Conservation (phyloP, 2,329 filamentous ascomycete species). For the Scolecobasidium constrictum region DNA sequence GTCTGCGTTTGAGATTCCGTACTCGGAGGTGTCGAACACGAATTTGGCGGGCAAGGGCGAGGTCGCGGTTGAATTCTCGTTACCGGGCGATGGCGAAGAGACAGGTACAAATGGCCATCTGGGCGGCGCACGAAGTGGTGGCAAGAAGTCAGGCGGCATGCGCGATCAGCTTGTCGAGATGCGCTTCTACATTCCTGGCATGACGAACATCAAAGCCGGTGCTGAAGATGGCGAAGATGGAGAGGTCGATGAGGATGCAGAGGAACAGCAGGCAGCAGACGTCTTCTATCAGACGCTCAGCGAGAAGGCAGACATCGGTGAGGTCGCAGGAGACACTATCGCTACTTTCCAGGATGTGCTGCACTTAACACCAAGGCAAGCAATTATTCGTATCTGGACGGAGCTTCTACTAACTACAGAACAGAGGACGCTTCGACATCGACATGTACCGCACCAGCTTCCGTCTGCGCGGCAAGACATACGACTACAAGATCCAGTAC, state of each 20-base stretch:
- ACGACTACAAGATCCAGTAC: constrained; percentile 99
- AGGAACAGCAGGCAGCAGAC: constrained; percentile 90
- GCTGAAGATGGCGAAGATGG: constrained; percentile 60
- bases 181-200: constrained; percentile 96
- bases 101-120: constrained; percentile 63
- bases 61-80: constrained; percentile 86
- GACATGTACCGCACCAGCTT: constrained; percentile 99
- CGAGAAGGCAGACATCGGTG: constrained; percentile 97
- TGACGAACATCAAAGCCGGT: constrained; percentile 48
- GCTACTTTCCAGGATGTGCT: constrained; percentile 94
- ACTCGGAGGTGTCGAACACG: constrained; percentile 94
- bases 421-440: constrained; percentile 95
- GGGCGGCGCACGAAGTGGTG: constrained; percentile 62
- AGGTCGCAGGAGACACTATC: constrained; percentile 96
- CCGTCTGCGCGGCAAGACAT: constrained; percentile 93
- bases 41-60: constrained; percentile 97
- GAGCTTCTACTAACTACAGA: constrained; percentile 16
- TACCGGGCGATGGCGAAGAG: constrained; percentile 57
- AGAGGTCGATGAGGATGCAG: constrained; percentile 42
- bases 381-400: constrained; percentile 12
- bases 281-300: constrained; percentile 98
- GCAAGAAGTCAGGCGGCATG: constrained; percentile 81
- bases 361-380: constrained; percentile 84
- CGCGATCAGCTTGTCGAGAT: constrained; percentile 94
- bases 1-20: constrained; percentile 92